These are phyloP conservation scores for Mrakia frigida DNA, from an alignment of 768 basidiomycete genomes.

Conservation along the genomic window DNA sequence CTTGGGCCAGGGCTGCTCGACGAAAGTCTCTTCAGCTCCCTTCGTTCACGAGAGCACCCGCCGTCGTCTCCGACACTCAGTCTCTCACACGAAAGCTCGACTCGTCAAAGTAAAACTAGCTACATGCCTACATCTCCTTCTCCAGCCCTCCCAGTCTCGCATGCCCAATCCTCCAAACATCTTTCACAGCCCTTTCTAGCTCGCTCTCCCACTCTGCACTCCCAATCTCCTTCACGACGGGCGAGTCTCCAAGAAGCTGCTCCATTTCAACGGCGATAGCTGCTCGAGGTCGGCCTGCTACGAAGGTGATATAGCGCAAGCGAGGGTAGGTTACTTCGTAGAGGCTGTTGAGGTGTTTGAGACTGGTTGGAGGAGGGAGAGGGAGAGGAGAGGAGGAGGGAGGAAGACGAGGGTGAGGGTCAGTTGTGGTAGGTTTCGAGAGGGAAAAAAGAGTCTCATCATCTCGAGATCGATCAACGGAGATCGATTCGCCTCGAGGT, in stretches of 20 bases:
- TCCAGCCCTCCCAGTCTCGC: conserved; percentile 51
- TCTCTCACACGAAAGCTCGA: too few relatives aligned
- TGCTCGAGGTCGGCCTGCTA: conserved; percentile 71
- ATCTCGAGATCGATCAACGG: too few relatives aligned
- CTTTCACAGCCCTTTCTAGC: conserved; percentile 63
- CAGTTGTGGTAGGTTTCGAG: too few relatives aligned
- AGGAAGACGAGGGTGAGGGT: too few relatives aligned
- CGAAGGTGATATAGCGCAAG: conserved; percentile 84
- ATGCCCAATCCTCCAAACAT: conserved; percentile 71
- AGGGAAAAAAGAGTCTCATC: too few relatives aligned
- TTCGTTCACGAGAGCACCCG: too few relatives aligned
- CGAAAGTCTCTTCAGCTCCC: too few relatives aligned
- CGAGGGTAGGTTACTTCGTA: conserved; percentile 71
- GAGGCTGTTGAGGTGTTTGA: conserved; percentile 67
- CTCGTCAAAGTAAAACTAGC: too few relatives aligned
- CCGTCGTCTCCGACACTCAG: too few relatives aligned
- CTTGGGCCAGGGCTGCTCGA: too few relatives aligned
- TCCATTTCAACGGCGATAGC: conserved; percentile 77
- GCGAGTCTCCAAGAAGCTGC: conserved; percentile 12
- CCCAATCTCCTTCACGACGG: conserved; percentile 17
- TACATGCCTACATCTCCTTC: too few relatives aligned
- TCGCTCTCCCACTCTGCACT: conserved; percentile 60
- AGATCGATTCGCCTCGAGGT: too few relatives aligned
- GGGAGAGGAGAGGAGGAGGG: background rate
- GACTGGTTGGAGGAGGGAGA: conserved; percentile 35